A percentile compares a stretch with the other conserved stretches of the same genome.
Conservation (phyloP, 2,329 filamentous ascomycete genomes). For the Colletotrichum acutatum region DNA sequence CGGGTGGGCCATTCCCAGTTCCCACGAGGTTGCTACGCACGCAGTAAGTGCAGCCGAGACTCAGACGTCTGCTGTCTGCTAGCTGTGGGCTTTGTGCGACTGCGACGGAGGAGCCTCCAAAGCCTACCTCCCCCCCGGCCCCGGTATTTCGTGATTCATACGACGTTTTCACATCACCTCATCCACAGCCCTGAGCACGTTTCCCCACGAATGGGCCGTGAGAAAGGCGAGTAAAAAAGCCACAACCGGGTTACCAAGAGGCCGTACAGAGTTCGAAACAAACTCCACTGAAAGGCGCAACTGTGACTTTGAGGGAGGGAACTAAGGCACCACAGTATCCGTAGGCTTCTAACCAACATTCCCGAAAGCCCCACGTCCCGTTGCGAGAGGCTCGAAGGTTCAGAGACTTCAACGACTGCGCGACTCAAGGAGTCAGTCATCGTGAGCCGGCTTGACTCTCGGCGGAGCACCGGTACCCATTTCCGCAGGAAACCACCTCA, state of each 20-base stretch:
- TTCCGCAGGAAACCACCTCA: neutral
- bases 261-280: conserved; percentile 28
- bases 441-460: neutral
- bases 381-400: neutral
- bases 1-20: neutral
- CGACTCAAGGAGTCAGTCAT: neutral
- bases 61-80: neutral
- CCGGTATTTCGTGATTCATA: conserved; percentile 16
- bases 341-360: neutral
- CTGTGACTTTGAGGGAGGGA: neutral
- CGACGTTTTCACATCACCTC: conserved; percentile 23
- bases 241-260: neutral
- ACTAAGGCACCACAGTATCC: neutral
- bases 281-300: conserved; percentile 17
- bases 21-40: neutral
- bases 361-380: neutral
- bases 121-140: neutral
- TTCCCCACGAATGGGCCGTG: conserved; percentile 22
- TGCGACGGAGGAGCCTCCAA: neutral
- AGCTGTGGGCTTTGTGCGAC: neutral
- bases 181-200: conserved; percentile 36
- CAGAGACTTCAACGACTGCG: neutral
- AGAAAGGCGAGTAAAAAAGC: neutral
- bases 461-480: neutral
- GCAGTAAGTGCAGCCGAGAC: neutral